These are phyloP conservation scores for Morella rubra DNA, from an alignment of 306 rosid species.

Conservation along the genomic window DNA sequence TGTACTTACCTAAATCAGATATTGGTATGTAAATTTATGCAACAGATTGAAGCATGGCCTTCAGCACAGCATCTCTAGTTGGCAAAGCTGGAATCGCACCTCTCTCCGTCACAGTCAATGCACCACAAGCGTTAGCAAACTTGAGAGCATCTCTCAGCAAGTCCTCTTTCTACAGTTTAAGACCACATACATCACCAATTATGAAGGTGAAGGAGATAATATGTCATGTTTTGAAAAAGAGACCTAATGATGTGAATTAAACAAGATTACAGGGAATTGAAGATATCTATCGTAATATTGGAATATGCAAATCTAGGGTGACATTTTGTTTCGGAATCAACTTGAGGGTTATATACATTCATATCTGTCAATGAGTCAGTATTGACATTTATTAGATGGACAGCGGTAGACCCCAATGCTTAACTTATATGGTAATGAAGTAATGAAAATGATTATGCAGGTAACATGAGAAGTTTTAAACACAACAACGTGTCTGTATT, in stretches of 20 bases:
- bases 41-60: slow-evolving; percentile 55
- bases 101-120: slow-evolving; percentile 85
- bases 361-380: background rate
- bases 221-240: background rate
- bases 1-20: slow-evolving; percentile 17
- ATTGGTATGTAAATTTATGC: slow-evolving; percentile 27
- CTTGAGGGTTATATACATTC: background rate
- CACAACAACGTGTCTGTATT: background rate
- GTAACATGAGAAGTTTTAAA: background rate
- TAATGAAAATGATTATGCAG: background rate
- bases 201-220: background rate
- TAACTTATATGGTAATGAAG: background rate
- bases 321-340: background rate
- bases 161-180: slow-evolving; percentile 66
- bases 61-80: slow-evolving; percentile 64
- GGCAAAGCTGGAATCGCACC: slow-evolving; percentile 99
- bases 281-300: background rate
- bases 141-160: slow-evolving; percentile 75
- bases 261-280: background rate
- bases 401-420: background rate
- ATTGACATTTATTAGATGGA: background rate
- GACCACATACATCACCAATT: background rate
- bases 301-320: background rate
- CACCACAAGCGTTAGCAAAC: slow-evolving; percentile 95
- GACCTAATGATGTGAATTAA: background rate